Evolutionary conservation across 306 rosid species (phyloP), one percentile per base, ranked within the genome.

Genomic region (Begonia loranthoides): DNA sequence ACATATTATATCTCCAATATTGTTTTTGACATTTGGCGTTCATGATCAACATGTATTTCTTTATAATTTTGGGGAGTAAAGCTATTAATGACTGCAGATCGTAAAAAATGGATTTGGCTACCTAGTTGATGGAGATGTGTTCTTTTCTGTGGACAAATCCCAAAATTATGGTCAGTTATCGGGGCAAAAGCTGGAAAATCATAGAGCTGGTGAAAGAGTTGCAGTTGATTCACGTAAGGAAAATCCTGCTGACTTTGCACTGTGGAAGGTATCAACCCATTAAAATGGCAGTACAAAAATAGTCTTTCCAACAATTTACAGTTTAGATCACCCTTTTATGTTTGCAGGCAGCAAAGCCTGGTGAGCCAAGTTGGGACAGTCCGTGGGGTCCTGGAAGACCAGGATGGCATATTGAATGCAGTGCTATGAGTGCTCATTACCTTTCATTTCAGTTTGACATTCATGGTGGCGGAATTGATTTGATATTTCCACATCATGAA

Each of bases 381-480:
- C 87, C 86, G 22, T 90, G 99, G 99, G 95, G 95, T 57, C 82
- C 65, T 64, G 99, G 95, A 56, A 78, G 99, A 55, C 95, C 99
- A 15, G 99, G 99, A 57, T 90, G 99, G 95, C 99, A 90, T 70
- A 90, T 90, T 40, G 99, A 90, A 53, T 90, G 99, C 83, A 90
- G 99, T 70, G 95, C 95, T 13, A 90, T 90, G 99, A 86, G 95
- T 70, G 78, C 95, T 12, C 74, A 83, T 51, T 90, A 86, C 72
- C 70, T 90, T 50, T 73, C 87, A 40, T 79, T 74, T 66, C 62
- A 67, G 61, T 90, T 90, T 70, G 99, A 90, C 76, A 82, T 90
- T 64, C 95, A 90, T 63, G 99, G 99, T 15, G 95, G 99, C 66
- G 99, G 95, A 62, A 90, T 90, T 46, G 99, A 90, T 71, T 71